phyloP scores from a whole-genome alignment of 1,284 basidiomycete species.

The Ceratobasidium sp. region DNA sequence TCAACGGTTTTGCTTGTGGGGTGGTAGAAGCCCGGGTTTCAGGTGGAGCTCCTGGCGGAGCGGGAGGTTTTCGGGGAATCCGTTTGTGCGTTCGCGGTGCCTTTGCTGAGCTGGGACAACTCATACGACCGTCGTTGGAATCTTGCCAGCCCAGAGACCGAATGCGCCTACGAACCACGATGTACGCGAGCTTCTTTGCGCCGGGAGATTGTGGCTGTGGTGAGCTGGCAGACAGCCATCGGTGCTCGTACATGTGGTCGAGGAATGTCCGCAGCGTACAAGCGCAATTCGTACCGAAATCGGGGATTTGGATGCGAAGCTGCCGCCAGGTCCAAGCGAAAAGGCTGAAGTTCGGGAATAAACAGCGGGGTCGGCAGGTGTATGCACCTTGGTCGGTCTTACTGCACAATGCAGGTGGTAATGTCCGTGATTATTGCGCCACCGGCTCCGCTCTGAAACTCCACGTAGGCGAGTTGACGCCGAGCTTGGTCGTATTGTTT shows the following conservation, averaged over 20 bases:
- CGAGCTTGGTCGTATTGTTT: not conserved
- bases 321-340: no score
- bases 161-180: not conserved
- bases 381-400: not conserved
- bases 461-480: not conserved
- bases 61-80: conserved; percentile 16
- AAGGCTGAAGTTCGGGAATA: conserved; percentile 30
- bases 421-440: conserved; percentile 3
- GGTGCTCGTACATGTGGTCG: conserved; percentile 5
- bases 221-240: not conserved
- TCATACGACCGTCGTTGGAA: not conserved
- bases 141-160: not conserved
- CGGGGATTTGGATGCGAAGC: not conserved
- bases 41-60: conserved; percentile 14
- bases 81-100: not conserved
- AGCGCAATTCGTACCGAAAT: not conserved
- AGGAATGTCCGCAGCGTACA: not conserved
- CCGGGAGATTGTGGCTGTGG: conserved; percentile 31
- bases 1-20: no score
- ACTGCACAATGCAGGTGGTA: not conserved
- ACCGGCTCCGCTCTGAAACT: not conserved
- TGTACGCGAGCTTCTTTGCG: not conserved
- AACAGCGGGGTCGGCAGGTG: not conserved
- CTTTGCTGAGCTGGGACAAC: not conserved
- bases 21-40: not conserved